phyloP scores from a whole-genome alignment of 2,329 filamentous ascomycete genomes.

The Cercospora brassicicola region DNA sequence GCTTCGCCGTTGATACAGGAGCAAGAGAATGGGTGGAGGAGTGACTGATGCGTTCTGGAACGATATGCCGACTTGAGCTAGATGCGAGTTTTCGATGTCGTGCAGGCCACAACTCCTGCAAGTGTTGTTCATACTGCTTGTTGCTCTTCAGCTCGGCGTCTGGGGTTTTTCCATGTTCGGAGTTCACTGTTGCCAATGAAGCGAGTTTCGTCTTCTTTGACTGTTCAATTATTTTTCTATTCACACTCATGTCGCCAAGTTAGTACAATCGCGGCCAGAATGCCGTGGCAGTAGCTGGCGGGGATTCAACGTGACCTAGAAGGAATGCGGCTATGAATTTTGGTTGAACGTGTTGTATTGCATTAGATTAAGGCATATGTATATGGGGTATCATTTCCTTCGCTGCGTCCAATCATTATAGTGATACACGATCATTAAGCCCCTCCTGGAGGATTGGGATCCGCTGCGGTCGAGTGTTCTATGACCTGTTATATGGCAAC shows the following conservation, averaged over 20 bases:
- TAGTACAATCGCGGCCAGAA: background rate
- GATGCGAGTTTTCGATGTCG: background rate
- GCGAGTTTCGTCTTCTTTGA: background rate
- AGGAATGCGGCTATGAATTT: background rate
- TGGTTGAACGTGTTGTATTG: background rate
- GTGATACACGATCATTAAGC: background rate
- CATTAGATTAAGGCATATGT: background rate
- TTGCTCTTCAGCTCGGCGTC: background rate
- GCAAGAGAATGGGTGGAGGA: constrained; percentile 16
- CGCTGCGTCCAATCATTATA: constrained; percentile 3
- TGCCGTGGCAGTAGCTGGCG: background rate
- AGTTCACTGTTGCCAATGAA: background rate
- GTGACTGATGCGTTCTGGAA: constrained; percentile 7
- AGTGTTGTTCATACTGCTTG: background rate
- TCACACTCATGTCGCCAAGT: background rate
- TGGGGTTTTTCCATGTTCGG: background rate
- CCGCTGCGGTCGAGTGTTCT: background rate
- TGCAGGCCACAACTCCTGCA: background rate
- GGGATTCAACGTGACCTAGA: background rate
- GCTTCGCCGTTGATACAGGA: constrained; percentile 23
- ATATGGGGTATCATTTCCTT: constrained; percentile 1
- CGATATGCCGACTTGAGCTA: background rate
- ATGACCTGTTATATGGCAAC: constrained; percentile 1
- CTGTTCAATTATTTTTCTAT: background rate
- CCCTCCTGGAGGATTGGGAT: background rate